Conservation (phyloP, 1,139 yeast genomes). For the Tardiomyces blankii region DNA sequence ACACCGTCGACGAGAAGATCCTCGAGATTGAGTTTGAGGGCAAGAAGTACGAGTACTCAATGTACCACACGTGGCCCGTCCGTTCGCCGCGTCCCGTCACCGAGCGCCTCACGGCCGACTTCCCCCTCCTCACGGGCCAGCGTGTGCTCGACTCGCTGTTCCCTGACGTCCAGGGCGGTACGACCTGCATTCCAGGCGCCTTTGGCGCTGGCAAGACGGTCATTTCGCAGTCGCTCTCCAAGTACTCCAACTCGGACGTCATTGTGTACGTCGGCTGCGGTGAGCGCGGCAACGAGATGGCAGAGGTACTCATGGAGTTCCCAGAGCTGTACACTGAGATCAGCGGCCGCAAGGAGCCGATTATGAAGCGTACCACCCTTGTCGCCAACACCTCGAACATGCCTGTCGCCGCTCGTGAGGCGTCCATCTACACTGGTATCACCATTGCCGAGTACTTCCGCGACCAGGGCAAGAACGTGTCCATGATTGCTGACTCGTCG, state of each 20-base stretch:
- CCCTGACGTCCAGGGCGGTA: conserved; percentile 99
- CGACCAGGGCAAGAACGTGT: conserved; percentile 98
- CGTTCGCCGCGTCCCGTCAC: conserved; percentile 99
- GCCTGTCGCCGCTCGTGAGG: conserved; percentile 99
- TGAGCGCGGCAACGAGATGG: conserved; percentile 98
- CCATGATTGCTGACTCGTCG: conserved; percentile 99
- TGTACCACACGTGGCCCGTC: conserved; percentile 99
- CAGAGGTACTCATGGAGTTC: conserved; percentile 98
- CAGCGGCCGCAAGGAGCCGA: conserved; percentile 91
- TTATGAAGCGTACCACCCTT: conserved; percentile 97
- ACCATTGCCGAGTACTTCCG: conserved; percentile 98
- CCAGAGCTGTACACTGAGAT: conserved; percentile 91
- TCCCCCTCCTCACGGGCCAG: conserved; percentile 95
- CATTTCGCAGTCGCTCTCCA: conserved; percentile 93
- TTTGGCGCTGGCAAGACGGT: conserved; percentile 99
- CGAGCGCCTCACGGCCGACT: conserved; percentile 82
- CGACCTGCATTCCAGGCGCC: conserved; percentile 99
- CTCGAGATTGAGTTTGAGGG: conserved; percentile 95
- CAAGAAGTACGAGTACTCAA: conserved; percentile 63
- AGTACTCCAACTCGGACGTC: conserved; percentile 93
- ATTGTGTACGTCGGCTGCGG: conserved; percentile 94
- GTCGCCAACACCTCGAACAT: conserved; percentile 98
- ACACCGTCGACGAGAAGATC: conserved; percentile 78
- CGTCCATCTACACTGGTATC: conserved; percentile 97
- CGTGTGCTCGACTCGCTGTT: conserved; percentile 95